Evolutionary conservation across 306 rosid species (phyloP), one percentile per base, ranked within the genome.

Genomic region (Quercus glauca): DNA sequence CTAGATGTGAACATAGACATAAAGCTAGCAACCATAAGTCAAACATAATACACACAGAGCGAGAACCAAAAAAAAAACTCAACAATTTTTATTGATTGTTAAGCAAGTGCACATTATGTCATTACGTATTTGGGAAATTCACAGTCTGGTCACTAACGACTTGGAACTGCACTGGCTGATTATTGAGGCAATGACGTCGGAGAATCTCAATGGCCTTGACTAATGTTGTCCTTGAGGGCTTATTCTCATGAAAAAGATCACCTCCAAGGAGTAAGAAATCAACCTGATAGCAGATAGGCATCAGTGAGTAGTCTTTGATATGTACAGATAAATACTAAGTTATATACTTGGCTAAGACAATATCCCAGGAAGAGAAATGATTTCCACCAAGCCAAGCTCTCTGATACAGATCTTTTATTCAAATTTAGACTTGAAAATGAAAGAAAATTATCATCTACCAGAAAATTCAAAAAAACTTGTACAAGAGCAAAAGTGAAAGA

Each of bases 141-240:
- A 95, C 81, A 45, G 99, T 92, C 78, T 95, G 99, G 87, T 95
- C 99, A 17, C 99, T 92, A 79, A 95, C 99, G 78, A 95, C 98
- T 89, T 95, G 96, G 80, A 95, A 95, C 79, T 91, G 91, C 82
- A 95, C 89, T 23, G 98, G 90, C 70, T 80, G 87, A 81, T 95
- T 97, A 75, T 84, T 91, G 69, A 95, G 97, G 85, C 98, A 92
- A 84, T 95, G 88, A 17, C 87, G 91, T 29, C 97, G 97, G 51
- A 92, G 96, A 85, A 93, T 93, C 92, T 95, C 96, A 5, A 95
- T 95, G 64, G 92, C 86, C 79, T 93, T 91, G 52, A 95, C 99
- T 43, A 95, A 78, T 28, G 99, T 95, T 56, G 97, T 85, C 77
- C 99, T 80, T 2, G 99, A 89, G 12, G 99, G 99, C 87, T 95